Base-by-base conservation (phyloP, 257 asterid species). In the Thymus quinquecostatus region DNA sequence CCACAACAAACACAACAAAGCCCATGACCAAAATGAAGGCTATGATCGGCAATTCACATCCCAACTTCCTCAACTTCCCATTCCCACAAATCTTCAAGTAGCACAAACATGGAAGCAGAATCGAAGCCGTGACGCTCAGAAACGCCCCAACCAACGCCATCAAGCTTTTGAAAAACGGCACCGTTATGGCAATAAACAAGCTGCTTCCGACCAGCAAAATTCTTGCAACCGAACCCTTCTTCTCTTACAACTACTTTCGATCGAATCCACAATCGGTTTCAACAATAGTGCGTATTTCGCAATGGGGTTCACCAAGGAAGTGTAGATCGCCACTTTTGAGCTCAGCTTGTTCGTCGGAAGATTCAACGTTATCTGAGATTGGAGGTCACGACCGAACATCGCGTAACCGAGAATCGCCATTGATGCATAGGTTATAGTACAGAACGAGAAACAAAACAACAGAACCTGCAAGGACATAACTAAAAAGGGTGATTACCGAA, bases 401-500 rank as follows among this genome's bases (percentile, higher is more conserved):
- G 76, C 59, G 66, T 85, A 86, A 1, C 91, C 96, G 48, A 71
- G 11, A 29, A 82, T 13, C 3, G 88, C 96, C 85, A 89, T 80
- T 2, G 81, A 56, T n/a, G 77, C 86, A 60, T 85, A 85, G 3
- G 73, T 75, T 8, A 83, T 36, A 8, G 89, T 85, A 40, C 89
- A 69, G 1, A 85, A 41, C 21, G 79, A 11, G 75, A 83, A 87
- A 45, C 89, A 85, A 21, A 83, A 7, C 7, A 80, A 14, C 78
- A 89, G 62, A 33, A 89, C 87, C 91, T 86, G 81, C 78, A 86
- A n/a, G n/a, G n/a, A n/a, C n/a, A n/a, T n/a, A n/a, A n/a, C n/a
- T n/a, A n/a, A n/a, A n/a, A n/a, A n/a, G n/a, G n/a, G n/a, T n/a
- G n/a, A n/a, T n/a, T n/a, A n/a, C n/a, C n/a, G n/a, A n/a, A n/a